phyloP scores from a whole-genome alignment of 2,329 filamentous ascomycete genomes.

The Penicillium sp. region DNA sequence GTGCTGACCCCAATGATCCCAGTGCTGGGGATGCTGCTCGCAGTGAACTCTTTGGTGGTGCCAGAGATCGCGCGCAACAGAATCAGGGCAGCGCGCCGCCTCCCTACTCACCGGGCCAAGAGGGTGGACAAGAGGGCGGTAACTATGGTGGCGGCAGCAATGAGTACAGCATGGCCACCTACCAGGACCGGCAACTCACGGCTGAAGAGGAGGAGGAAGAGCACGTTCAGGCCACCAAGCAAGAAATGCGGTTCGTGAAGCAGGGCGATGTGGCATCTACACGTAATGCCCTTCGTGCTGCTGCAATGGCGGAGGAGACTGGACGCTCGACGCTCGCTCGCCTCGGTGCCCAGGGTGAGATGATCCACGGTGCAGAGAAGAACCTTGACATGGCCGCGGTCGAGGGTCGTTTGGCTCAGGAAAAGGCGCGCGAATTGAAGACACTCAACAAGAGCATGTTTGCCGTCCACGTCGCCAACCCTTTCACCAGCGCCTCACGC shows the following conservation, averaged over 20 bases:
- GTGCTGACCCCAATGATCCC: constrained; percentile 54
- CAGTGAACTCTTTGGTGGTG: constrained; percentile 63
- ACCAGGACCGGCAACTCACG: constrained; percentile 76
- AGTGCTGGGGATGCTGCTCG: constrained; percentile 56
- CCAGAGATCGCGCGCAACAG: constrained; percentile 54
- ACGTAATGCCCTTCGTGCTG: constrained; percentile 69
- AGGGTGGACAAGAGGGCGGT: constrained; percentile 21
- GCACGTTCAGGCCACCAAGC: constrained; percentile 71
- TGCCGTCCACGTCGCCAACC: constrained; percentile 75
- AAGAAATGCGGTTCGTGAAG: constrained; percentile 75
- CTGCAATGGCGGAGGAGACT: constrained; percentile 70
- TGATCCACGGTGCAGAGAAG: constrained; percentile 78
- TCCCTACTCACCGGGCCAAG: constrained; percentile 29
- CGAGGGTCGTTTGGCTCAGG: constrained; percentile 75
- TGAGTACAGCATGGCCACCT: constrained; percentile 47
- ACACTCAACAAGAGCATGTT: constrained; percentile 90
- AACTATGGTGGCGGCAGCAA: constrained; percentile 40
- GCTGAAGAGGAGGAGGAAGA: constrained; percentile 78
- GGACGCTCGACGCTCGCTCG: constrained; percentile 72
- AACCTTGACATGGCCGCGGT: constrained; percentile 80
- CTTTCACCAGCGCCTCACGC: constrained; percentile 72
- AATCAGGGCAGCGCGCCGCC: constrained; percentile 32
- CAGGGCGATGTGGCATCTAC: constrained; percentile 75
- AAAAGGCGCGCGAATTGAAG: constrained; percentile 81
- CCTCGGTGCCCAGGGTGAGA: constrained; percentile 77